Evolutionary conservation across 1,139 yeast genomes (phyloP), one percentile per base, ranked within the genome.

Genomic region (Nakaseomyces kungkrabaensis): DNA sequence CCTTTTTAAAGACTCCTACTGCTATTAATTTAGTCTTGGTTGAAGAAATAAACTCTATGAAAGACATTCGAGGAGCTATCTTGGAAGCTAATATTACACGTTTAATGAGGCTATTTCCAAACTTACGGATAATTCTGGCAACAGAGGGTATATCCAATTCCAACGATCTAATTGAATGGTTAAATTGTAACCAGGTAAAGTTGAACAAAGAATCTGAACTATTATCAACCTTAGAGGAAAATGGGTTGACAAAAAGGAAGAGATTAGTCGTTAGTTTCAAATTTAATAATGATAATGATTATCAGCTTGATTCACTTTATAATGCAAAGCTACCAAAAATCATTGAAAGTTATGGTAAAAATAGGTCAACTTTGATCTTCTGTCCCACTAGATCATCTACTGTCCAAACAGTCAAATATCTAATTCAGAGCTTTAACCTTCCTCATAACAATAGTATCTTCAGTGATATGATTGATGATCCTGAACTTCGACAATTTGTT

Each of bases 91-190:
- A 76, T 1, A 62, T 73, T 0, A 75, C 82, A 0, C 67, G 82
- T 57, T 75, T 77, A 79, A 75, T 72, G 53, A 65, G 66, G 29
- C 58, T 73, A 53, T 68, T 73, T 42, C 46, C 52, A 1, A 53
- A 61, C 24, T 53, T 77, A n/a, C 67, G 82, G 51, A 68, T 78
- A 13, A 60, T 79, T 27, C 79, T 79, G 0, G 63, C 76, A 3
- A 77, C 82, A 27, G 82, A 82, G 0, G 76, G 81, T 0, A 72
- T 78, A 10, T 77, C 80, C 0, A 78, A 78, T 53, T 71, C 76
- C 8, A 61, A 65, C 2, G 82, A 78, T 57, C 63, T 78, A 3
- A 71, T 80, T 0, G 53, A 54, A 0, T 78, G 82, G 82, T 51
- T 78, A 26, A 66, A 59, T 38, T 50, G 66, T 13, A 57, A 56